Evolutionary conservation across 192 early-diverging fungal species (phyloP).

Genomic region (Backusella psychrophila): DNA sequence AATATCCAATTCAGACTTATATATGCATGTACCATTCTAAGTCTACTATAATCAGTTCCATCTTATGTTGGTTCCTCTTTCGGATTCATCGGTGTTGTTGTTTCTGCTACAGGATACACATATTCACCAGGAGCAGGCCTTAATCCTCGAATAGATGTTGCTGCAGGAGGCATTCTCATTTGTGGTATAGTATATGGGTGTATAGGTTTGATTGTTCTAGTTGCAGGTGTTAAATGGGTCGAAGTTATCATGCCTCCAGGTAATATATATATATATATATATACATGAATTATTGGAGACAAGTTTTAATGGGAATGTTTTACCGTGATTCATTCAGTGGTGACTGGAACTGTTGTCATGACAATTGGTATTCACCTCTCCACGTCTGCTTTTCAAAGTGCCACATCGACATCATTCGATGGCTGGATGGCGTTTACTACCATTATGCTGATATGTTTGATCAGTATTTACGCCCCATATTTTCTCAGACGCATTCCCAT

Average conservation of each 20-base stretch:
- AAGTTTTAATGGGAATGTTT: background rate
- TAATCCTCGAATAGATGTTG: constrained; percentile 44
- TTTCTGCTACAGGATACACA: constrained; percentile 44
- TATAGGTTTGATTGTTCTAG: constrained; percentile 41
- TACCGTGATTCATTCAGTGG: constrained; percentile 18
- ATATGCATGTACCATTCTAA: background rate
- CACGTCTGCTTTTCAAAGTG: constrained; percentile 39
- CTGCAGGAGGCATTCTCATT: constrained; percentile 51
- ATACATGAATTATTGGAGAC: background rate
- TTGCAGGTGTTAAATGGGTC: constrained; percentile 43
- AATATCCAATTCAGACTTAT: background rate
- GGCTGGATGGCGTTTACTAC: constrained; percentile 51
- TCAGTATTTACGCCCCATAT: constrained; percentile 45
- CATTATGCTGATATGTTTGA: constrained; percentile 39
- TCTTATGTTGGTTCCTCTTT: constrained; percentile 55
- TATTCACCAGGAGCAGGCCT: constrained; percentile 27
- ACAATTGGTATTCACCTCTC: constrained; percentile 52
- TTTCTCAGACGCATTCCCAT: constrained; percentile 43
- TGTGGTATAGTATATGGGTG: constrained; percentile 44
- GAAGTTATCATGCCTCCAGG: constrained; percentile 50
- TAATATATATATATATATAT: background rate
- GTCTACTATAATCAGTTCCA: constrained; percentile 29
- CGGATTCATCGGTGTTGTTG: constrained; percentile 51
- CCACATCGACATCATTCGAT: constrained; percentile 35
- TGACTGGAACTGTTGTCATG: constrained; percentile 55